Percentiles rank a stretch among this genome's conserved stretches.
These are phyloP conservation scores for Dalbergia cochinchinensis DNA, from an alignment of 306 rosid species.

Conservation along the genomic window DNA sequence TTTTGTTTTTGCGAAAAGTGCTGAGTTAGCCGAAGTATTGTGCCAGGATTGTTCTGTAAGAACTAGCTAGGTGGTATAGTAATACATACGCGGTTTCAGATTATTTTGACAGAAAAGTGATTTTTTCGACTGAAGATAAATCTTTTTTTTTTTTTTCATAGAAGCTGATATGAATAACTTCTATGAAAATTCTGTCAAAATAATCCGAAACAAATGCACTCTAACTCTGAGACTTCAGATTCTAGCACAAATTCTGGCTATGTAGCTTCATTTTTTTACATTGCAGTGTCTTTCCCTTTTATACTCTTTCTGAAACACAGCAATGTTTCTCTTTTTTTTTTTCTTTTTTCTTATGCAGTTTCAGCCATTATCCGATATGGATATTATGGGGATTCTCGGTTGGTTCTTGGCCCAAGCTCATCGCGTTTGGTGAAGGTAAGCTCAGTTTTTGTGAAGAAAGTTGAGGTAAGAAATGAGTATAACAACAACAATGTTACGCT, in stretches of 20 bases:
- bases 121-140: too few relatives aligned
- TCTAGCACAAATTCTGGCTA: too few relatives aligned
- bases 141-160: too few relatives aligned
- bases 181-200: too few relatives aligned
- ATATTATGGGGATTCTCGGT: constrained; percentile 58
- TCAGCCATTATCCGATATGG: constrained; percentile 65
- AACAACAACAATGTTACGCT: constrained; percentile 47
- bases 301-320: constrained; percentile 47
- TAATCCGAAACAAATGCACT: too few relatives aligned
- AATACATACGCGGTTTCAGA: too few relatives aligned
- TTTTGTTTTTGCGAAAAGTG: not conserved
- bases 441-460: constrained; percentile 63
- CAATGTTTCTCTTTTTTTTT: not conserved
- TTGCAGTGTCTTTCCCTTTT: not conserved
- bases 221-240: too few relatives aligned
- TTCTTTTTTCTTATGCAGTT: constrained; percentile 55
- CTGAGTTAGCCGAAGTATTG: too few relatives aligned
- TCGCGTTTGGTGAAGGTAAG: constrained; percentile 68
- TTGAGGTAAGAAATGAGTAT: constrained; percentile 52
- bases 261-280: not conserved
- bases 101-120: too few relatives aligned
- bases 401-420: constrained; percentile 76
- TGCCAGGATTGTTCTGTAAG: too few relatives aligned
- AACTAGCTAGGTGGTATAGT: too few relatives aligned
- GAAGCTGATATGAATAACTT: too few relatives aligned